These are phyloP conservation scores for Lophium mytilinum DNA, from an alignment of 495 filamentous ascomycete genomes.

Conservation along the genomic window DNA sequence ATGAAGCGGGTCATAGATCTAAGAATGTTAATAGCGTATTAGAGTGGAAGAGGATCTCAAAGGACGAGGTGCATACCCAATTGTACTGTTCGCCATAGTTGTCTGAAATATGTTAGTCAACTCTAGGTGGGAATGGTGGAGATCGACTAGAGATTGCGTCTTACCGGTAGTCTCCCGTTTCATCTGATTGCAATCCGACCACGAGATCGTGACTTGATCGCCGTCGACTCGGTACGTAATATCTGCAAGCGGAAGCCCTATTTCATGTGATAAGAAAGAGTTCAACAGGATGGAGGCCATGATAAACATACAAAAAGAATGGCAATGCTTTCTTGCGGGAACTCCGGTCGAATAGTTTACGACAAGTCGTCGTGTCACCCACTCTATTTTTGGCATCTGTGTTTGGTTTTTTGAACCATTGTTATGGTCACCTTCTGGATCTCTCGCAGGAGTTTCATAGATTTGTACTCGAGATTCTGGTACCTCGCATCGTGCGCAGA, in stretches of 20 bases:
- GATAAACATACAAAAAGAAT: constrained; percentile 7
- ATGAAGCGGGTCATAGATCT: constrained; percentile 3
- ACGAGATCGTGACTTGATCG: constrained; percentile 6
- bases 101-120: not conserved
- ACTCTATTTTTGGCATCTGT: constrained; percentile 6
- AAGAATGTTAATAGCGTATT: not conserved
- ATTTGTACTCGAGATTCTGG: constrained; percentile 5
- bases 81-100: constrained; percentile 6
- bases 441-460: constrained; percentile 5
- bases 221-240: not conserved
- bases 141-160: not conserved
- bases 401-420: not conserved
- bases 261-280: not conserved
- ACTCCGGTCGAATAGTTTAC: constrained; percentile 2
- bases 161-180: not conserved
- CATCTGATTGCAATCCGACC: constrained; percentile 22
- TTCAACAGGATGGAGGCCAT: not conserved
- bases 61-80: not conserved
- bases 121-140: not conserved
- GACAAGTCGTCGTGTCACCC: constrained; percentile 12
- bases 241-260: constrained; percentile 16
- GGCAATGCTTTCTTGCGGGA: constrained; percentile 2
- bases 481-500: constrained; percentile 2
- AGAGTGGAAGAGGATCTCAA: not conserved
- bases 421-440: not conserved